A percentile compares a stretch with the other conserved stretches of the same genome.
phyloP scores from a whole-genome alignment of 192 early-diverging fungal species.

The Allomyces javanicus region DNA sequence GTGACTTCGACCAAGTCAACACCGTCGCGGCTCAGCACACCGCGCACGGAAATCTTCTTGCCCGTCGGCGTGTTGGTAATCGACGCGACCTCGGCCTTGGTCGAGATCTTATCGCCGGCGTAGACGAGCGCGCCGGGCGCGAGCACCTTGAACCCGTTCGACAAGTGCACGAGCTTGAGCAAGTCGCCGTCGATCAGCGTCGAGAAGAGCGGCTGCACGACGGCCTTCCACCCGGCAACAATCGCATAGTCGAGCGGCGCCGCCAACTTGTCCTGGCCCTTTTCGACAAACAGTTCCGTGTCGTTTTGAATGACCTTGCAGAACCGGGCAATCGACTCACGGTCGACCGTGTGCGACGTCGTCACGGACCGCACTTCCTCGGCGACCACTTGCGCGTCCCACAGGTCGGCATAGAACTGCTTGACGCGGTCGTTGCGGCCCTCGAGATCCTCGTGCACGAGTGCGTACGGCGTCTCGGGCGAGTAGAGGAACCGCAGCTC shows the following conservation, averaged over 20 bases:
- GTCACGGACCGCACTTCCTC: constrained; percentile 30
- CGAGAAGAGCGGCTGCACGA: constrained; percentile 80
- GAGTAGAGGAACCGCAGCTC: constrained; percentile 64
- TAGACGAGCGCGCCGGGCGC: constrained; percentile 48
- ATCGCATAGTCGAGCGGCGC: constrained; percentile 92
- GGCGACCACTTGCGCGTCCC: constrained; percentile 27
- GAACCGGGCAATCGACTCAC: constrained; percentile 32
- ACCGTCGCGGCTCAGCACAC: constrained; percentile 45
- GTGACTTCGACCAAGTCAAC: constrained; percentile 71
- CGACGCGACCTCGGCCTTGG: constrained; percentile 62
- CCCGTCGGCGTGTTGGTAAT: constrained; percentile 76
- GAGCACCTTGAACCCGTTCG: constrained; percentile 78
- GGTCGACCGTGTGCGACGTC: constrained; percentile 42
- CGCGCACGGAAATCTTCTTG: constrained; percentile 80
- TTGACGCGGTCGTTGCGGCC: constrained; percentile 68
- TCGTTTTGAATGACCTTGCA: constrained; percentile 56
- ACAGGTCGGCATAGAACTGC: constrained; percentile 64
- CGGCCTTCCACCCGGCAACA: constrained; percentile 76
- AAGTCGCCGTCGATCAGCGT: constrained; percentile 87
- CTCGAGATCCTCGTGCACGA: constrained; percentile 72
- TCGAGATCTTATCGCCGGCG: constrained; percentile 66
- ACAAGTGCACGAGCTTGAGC: constrained; percentile 75
- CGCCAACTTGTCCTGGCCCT: constrained; percentile 44
- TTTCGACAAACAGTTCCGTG: constrained; percentile 41
- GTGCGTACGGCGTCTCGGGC: constrained; percentile 52